Conservation (phyloP, 768 basidiomycete species). For the Boletus edulis region DNA sequence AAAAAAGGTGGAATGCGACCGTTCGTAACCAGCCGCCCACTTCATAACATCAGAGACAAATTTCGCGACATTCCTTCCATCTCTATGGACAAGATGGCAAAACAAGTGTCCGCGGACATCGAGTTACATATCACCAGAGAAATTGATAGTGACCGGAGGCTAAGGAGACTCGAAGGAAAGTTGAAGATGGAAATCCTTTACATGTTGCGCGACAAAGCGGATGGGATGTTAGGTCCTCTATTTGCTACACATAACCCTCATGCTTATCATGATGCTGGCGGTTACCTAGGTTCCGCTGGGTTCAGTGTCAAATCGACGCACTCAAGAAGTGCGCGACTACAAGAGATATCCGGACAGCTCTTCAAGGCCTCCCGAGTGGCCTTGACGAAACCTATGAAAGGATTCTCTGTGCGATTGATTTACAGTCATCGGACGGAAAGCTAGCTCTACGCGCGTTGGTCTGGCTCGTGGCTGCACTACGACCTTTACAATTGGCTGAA, state of each 20-base stretch:
- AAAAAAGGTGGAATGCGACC: not conserved
- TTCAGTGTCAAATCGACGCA: slow-evolving; percentile 14
- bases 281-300: slow-evolving; percentile 17
- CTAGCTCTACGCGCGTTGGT: slow-evolving; percentile 2
- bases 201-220: not conserved
- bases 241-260: not conserved
- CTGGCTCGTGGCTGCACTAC: slow-evolving; percentile 15
- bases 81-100: not conserved
- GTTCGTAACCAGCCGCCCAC: slow-evolving; percentile 12
- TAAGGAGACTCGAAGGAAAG: not conserved
- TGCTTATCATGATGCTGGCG: not conserved
- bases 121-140: slow-evolving; percentile 1
- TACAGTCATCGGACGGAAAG: not conserved
- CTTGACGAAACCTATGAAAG: slow-evolving; percentile 19
- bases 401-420: slow-evolving; percentile 9
- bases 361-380: slow-evolving; percentile 9
- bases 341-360: slow-evolving; percentile 1
- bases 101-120: slow-evolving; percentile 5
- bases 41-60: slow-evolving; percentile 3
- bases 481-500: slow-evolving; percentile 3
- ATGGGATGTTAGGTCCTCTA: slow-evolving; percentile 12
- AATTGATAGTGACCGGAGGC: not conserved
- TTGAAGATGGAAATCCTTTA: slow-evolving; percentile 5
- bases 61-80: slow-evolving; percentile 2
- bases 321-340: slow-evolving; percentile 3